Evolutionary conservation across 495 filamentous ascomycete species (phyloP).

Genomic region (Bombardia bombarda): DNA sequence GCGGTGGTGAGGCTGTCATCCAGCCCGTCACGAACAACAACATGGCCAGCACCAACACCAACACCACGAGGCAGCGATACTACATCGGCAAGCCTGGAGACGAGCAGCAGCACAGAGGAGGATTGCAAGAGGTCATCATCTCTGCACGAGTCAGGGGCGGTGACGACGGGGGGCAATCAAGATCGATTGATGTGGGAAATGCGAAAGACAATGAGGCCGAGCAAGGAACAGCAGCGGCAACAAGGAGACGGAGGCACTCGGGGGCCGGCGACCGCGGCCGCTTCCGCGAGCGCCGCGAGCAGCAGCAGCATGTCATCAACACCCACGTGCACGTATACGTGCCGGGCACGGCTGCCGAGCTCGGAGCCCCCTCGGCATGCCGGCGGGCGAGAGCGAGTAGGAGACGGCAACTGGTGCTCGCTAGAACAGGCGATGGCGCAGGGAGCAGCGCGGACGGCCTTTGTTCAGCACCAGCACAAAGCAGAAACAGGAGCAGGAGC

Average conservation of each 20-base stretch:
- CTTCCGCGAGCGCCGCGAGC: no score
- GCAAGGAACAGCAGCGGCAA: neutral
- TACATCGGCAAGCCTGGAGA: constrained; percentile 12
- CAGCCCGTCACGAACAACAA: neutral
- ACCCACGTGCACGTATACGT: constrained; percentile 17
- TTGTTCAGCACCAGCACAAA: constrained; percentile 9
- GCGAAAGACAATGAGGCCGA: constrained; percentile 21
- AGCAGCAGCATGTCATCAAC: constrained; percentile 9
- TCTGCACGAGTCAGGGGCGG: neutral
- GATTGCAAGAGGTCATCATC: neutral
- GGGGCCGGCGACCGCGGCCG: no score
- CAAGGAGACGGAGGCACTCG: no score
- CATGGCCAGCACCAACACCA: constrained; percentile 1
- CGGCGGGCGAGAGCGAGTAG: no score
- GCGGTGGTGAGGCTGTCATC: no score
- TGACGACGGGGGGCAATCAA: no score
- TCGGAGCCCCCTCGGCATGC: no score
- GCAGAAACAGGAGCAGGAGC: neutral
- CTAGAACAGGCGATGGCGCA: constrained; percentile 17
- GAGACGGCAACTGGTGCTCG: neutral
- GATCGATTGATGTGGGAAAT: constrained; percentile 10
- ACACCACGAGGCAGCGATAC: constrained; percentile 19
- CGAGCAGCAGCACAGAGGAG: constrained; percentile 5
- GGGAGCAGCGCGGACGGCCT: constrained; percentile 20
- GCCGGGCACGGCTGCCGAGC: constrained; percentile 2